A percentile compares a stretch with the other conserved stretches of the same genome.
Conservation (phyloP, 2,329 filamentous ascomycete species). For the Neonectria ditissima region DNA sequence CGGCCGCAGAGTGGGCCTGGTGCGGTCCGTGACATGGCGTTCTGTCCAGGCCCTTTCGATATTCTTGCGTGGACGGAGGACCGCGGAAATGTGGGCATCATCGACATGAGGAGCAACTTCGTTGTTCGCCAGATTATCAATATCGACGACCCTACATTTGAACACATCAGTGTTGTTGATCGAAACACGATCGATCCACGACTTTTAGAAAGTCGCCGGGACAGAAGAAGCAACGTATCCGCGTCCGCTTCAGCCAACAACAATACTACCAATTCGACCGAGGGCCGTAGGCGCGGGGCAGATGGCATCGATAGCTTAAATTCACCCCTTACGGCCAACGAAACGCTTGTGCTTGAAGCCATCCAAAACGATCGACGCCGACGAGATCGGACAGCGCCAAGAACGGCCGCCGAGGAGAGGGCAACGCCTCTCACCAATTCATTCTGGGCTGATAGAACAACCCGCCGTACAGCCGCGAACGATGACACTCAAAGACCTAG, state of each 20-base stretch:
- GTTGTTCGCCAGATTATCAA: conserved; percentile 75
- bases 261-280: conserved; percentile 25
- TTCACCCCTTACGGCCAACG: conserved; percentile 64
- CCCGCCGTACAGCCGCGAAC: conserved; percentile 35
- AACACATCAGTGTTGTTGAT: conserved; percentile 68
- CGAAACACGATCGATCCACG: conserved; percentile 65
- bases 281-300: conserved; percentile 46
- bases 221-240: conserved; percentile 49
- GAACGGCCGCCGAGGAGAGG: conserved; percentile 36
- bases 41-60: conserved; percentile 90
- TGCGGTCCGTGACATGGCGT: conserved; percentile 90
- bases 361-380: conserved; percentile 65
- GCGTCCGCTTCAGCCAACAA: conserved; percentile 19
- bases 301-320: conserved; percentile 59
- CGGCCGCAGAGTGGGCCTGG: conserved; percentile 77
- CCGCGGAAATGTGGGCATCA: conserved; percentile 78
- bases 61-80: conserved; percentile 95
- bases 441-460: conserved; percentile 31
- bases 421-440: conserved; percentile 20
- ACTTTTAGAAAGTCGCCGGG: conserved; percentile 60
- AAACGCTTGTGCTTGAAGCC: conserved; percentile 68
- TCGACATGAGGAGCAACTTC: conserved; percentile 77
- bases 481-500: conserved; percentile 45
- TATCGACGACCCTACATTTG: conserved; percentile 70
- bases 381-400: conserved; percentile 55